Conservation (phyloP, 192 early-diverging fungal genomes). For the Linnemannia schmuckeri region DNA sequence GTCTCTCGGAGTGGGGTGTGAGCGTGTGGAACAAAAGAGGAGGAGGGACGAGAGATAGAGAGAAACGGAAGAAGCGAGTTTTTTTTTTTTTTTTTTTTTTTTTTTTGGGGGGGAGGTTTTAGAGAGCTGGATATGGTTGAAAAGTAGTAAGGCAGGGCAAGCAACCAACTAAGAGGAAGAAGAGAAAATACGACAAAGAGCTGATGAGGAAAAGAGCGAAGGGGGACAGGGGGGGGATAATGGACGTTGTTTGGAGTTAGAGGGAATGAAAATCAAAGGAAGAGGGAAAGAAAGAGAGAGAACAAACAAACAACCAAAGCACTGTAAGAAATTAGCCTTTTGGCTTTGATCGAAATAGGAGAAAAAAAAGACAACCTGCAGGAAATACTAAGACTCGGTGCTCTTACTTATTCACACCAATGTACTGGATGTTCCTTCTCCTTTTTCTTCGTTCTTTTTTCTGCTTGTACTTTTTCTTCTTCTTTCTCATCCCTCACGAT, state of each 20-base stretch:
- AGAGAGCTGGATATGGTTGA: too few relatives aligned
- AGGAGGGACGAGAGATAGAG: not conserved
- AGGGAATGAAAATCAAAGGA: not conserved
- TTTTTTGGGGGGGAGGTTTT: too few relatives aligned
- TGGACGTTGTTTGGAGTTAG: not conserved
- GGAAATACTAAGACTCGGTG: too few relatives aligned
- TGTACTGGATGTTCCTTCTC: too few relatives aligned
- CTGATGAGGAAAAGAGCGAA: not conserved
- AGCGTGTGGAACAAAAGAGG: too few relatives aligned
- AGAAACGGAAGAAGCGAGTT: not conserved
- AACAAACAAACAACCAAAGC: not conserved
- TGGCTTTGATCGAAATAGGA: not conserved
- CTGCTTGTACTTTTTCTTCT: not conserved
- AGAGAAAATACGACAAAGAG: not conserved
- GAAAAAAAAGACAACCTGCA: not conserved
- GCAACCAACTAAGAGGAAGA: not conserved
- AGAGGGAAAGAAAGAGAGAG: not conserved
- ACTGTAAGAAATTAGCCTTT: not conserved
- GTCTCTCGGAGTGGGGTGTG: too few relatives aligned
- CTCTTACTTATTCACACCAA: too few relatives aligned
- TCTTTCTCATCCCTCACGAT: not conserved
- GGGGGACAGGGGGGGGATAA: not conserved
- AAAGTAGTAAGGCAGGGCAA: too few relatives aligned
- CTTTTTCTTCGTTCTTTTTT: not conserved
- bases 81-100: too few relatives aligned